Evolutionary conservation across 2,329 filamentous ascomycete genomes (phyloP), one percentile per base, ranked within the genome.

Genomic region (Aspergillus aculeatinus): DNA sequence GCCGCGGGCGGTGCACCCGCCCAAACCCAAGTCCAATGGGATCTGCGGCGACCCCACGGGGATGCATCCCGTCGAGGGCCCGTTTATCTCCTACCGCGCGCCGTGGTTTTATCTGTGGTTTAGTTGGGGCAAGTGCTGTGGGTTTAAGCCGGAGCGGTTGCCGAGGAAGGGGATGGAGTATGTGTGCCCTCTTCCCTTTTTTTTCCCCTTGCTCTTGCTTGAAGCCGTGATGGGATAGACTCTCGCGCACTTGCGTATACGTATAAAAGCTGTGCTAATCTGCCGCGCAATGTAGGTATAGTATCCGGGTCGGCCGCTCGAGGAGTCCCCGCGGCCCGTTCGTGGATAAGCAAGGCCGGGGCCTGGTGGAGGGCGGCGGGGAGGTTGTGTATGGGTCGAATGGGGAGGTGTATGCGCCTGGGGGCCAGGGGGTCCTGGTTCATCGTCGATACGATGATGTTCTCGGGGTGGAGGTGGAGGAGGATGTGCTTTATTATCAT

Each of bases 291-390:
- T 42, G 51, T n/a, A 74, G 72, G 74, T 90, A 90, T 72, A 84
- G 82, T 69, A 86, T 89, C 69, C 82, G 82, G 62, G 85, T 88
- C 31, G 89, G 87, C 71, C 77, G 86, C n/a, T 85, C 82, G 1
- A 73, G 72, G 1, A 78, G 73, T 23, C 79, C 81, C 5, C 83
- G 76, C 0, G 82, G 85, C 0, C 79, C 80, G 0, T 90, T 85
- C 64, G 80, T 81, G 1, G 74, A 82, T 48, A 87, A 89, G 67
- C 71, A 80, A 58, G 74, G 72, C 48, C 84, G 83, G 2, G 76
- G 72, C 51, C 87, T 87, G 61, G 80, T 77, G 1, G 67, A 79
- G 2, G 82, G 82, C 49, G 87, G 87, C 9, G 88, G 88, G 0
- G 85, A 83, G 0, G 76, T 83, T 1, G 81, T 90, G 1, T 80